Conservation (phyloP, 345 rosid genomes). For the Mercurialis annua region DNA sequence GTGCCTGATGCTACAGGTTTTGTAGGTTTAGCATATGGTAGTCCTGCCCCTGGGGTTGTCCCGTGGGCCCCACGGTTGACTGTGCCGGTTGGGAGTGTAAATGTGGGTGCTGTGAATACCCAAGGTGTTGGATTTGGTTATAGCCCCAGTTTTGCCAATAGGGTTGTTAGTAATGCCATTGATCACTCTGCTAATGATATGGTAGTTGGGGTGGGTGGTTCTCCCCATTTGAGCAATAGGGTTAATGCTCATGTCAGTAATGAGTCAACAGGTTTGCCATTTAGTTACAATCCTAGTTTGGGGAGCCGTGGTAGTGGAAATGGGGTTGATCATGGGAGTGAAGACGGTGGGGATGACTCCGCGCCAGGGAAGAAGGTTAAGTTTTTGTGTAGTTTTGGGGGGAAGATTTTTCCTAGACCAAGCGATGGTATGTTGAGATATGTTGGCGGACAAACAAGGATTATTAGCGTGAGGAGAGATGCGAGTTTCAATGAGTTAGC, state of each 20-base stretch:
- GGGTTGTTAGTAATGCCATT: slow-evolving; percentile 45
- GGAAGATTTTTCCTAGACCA: slow-evolving; percentile 76
- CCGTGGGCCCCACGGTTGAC: slow-evolving; percentile 41
- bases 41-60: slow-evolving; percentile 22
- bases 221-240: slow-evolving; percentile 33
- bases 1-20: slow-evolving; percentile 39
- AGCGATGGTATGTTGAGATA: slow-evolving; percentile 72
- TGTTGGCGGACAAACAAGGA: slow-evolving; percentile 72
- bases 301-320: slow-evolving; percentile 35
- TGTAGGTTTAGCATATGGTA: slow-evolving; percentile 45
- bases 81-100: slow-evolving; percentile 34
- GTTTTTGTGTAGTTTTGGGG: slow-evolving; percentile 72
- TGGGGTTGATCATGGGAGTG: slow-evolving; percentile 42
- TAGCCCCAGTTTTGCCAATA: slow-evolving; percentile 34
- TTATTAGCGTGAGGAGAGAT: slow-evolving; percentile 54
- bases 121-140: slow-evolving; percentile 36
- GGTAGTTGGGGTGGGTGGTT: slow-evolving; percentile 28
- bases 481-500: slow-evolving; percentile 45
- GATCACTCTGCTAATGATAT: slow-evolving; percentile 40
- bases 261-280: slow-evolving; percentile 20
- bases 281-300: slow-evolving; percentile 19
- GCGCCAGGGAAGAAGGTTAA: slow-evolving; percentile 56
- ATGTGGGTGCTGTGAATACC: slow-evolving; percentile 33
- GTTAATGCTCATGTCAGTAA: slow-evolving; percentile 24
- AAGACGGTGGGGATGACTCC: slow-evolving; percentile 58